Conservation (phyloP, 2,329 filamentous ascomycete species). For the Aspergillus versicolor region DNA sequence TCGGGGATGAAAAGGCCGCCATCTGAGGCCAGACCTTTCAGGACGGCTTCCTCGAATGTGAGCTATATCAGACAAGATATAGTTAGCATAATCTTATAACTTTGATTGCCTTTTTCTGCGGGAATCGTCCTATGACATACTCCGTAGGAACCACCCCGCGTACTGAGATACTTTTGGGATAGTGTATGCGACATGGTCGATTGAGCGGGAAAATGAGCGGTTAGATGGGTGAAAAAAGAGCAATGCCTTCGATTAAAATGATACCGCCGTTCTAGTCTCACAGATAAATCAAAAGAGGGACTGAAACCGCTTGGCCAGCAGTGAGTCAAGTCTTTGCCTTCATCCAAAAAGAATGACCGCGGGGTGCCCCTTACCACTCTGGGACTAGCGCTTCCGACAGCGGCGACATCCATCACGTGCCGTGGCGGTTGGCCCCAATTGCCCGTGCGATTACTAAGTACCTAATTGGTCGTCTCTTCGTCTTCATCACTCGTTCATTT, state of each 20-base stretch:
- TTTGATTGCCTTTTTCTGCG: background rate
- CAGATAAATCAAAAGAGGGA: background rate
- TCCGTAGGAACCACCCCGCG: slow-evolving; percentile 32
- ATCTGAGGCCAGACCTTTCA: slow-evolving; percentile 83
- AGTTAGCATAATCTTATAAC: slow-evolving; percentile 11
- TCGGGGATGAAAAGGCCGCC: slow-evolving; percentile 89
- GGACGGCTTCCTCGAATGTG: slow-evolving; percentile 85
- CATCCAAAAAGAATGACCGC: slow-evolving; percentile 19
- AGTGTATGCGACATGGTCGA: slow-evolving; percentile 26
- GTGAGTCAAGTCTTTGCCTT: slow-evolving; percentile 3
- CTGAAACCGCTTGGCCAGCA: background rate
- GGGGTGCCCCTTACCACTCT: slow-evolving; percentile 15
- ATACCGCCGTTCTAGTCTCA: background rate
- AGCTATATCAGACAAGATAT: slow-evolving; percentile 39
- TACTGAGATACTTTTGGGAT: slow-evolving; percentile 35
- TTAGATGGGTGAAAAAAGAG: background rate
- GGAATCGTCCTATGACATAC: slow-evolving; percentile 19
- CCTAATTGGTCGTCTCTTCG: background rate
- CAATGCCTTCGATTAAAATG: background rate
- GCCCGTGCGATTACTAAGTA: too few relatives aligned
- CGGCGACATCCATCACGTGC: slow-evolving; percentile 26
- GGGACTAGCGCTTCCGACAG: slow-evolving; percentile 28
- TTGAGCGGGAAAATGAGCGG: background rate
- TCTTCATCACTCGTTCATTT: background rate
- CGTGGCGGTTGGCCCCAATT: background rate